Evolutionary conservation across 2,329 filamentous ascomycete species (phyloP), one percentile per base, ranked within the genome.

Genomic region (Penicillium digitatum): DNA sequence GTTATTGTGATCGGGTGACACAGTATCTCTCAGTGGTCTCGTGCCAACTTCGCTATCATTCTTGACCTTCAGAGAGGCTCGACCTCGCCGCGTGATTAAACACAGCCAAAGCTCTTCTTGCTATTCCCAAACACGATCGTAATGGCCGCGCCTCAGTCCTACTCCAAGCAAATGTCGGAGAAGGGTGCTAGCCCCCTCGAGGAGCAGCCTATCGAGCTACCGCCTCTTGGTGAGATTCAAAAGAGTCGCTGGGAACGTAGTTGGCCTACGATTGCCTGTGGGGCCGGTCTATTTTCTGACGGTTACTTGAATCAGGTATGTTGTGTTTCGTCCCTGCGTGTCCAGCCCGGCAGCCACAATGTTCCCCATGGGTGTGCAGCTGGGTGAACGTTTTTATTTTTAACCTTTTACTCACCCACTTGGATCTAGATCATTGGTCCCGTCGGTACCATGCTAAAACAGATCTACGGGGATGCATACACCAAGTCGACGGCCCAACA

Each of bases 201-300:
- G 18, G 56, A 58, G 29, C 50, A 43, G 14, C 35, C 56, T 24
- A 27, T 64, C 8, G 67, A 68, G 31, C 54, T 62, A 7, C 29
- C 59, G 3, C 64, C 69, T 5, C 59, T 73, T 18, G 69, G 70
- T 1, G 55, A 61, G 32, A 37, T 57, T 7, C 55, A 57, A 11
- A 76, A 78, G 55, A 66, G 67, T 45, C 72, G 76, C 54, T 80
- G 78, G 81, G 76, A 83, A 59, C 77, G 82, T 45, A 76, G 81
- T 18, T 86, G 83, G 81, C 90, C 91, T 14, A 88, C 90, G 1
- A 87, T 96, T 63, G 91, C 91, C 40, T 95, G 90, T 68, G 92
- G 92, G 61, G 89, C 91, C 48, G 92, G 92, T 66, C 80, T 96
- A 2, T 96, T 96, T 74, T 91, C 87, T 24, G 92, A 96, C 72